Base-by-base conservation (phyloP, 2,329 filamentous ascomycete species). In the Fusarium sp. region DNA sequence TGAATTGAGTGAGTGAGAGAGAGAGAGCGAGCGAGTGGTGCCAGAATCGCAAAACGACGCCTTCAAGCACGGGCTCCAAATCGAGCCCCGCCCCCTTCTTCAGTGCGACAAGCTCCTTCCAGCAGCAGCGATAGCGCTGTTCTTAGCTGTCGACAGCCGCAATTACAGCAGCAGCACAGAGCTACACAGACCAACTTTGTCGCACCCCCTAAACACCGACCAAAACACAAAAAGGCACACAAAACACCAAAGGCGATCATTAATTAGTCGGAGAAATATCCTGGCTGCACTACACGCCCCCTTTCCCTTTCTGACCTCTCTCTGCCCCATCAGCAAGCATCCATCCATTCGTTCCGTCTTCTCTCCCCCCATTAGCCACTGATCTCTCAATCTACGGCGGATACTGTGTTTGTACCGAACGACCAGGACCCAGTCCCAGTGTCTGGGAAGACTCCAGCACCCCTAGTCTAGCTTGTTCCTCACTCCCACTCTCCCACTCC, bases 201-300 rank as follows among this genome's bases (percentile, higher is more conserved):
- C 52, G 38, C 60, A 66, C 66, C 71, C 71, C 72, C 60, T 29
- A 21, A 27, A 27, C 44, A 29, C 25, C 15, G 31, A 51, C 29
- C 52, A 56, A 42, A 61, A 66, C 61, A 59, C 46, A 51, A 37
- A 59, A 60, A 56, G 68, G 60, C 39, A 44, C 27, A 37, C 65
- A 69, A 69, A 68, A 69, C 57, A 69, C 49, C 57, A 68, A 41
- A 62, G 55, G 49, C 68, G 63, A 75, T 73, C 72, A 63, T 54
- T 74, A 65, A 76, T 75, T 69, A 52, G 57, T 58, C 68, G 74
- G 74, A 73, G 74, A 73, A 73, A 73, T 75, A 72, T 65, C 58
- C 62, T 59, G 61, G 72, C 59, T 35, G 59, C 59, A 57, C 66
- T 29, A 64, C 60, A 65, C 63, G 37, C 64, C 60, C 60, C 66